These are phyloP conservation scores for Amauroascus niger DNA, from an alignment of 2,329 filamentous ascomycete genomes.

Conservation along the genomic window DNA sequence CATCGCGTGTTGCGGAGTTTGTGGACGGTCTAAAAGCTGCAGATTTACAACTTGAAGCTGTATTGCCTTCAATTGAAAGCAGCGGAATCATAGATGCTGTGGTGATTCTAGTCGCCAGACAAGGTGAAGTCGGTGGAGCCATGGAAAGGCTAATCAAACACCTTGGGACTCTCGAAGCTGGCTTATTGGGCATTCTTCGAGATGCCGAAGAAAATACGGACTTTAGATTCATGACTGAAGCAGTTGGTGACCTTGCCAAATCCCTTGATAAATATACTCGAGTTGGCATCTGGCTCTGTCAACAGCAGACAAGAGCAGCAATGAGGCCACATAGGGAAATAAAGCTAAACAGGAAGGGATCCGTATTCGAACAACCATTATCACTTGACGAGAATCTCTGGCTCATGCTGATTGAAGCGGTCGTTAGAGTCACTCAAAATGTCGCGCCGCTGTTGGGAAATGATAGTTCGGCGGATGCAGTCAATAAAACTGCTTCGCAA, in stretches of 20 bases:
- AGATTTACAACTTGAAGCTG: conserved; percentile 65
- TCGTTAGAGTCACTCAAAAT: conserved; percentile 55
- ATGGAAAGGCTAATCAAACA: conserved; percentile 81
- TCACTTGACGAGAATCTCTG: conserved; percentile 54
- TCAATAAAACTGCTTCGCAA: background rate
- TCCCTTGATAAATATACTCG: conserved; percentile 80
- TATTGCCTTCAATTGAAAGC: conserved; percentile 80
- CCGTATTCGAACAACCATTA: conserved; percentile 47
- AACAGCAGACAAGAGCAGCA: conserved; percentile 63
- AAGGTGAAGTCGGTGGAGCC: conserved; percentile 71
- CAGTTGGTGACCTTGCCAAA: conserved; percentile 62
- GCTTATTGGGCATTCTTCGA: conserved; percentile 63
- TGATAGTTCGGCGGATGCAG: conserved; percentile 4
- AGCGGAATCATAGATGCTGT: conserved; percentile 87
- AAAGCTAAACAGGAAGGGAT: conserved; percentile 29
- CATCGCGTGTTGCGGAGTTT: conserved; percentile 74
- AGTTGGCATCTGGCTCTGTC: conserved; percentile 92
- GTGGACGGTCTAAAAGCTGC: conserved; percentile 65
- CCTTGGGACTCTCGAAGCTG: conserved; percentile 66
- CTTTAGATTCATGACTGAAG: conserved; percentile 50
- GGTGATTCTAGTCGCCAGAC: conserved; percentile 78
- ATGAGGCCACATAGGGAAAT: conserved; percentile 24
- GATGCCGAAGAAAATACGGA: conserved; percentile 50
- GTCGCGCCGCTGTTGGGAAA: conserved; percentile 32
- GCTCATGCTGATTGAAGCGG: conserved; percentile 55